Evolutionary conservation across 257 asterid genomes (phyloP).

Genomic region (Primulina tabacum): DNA sequence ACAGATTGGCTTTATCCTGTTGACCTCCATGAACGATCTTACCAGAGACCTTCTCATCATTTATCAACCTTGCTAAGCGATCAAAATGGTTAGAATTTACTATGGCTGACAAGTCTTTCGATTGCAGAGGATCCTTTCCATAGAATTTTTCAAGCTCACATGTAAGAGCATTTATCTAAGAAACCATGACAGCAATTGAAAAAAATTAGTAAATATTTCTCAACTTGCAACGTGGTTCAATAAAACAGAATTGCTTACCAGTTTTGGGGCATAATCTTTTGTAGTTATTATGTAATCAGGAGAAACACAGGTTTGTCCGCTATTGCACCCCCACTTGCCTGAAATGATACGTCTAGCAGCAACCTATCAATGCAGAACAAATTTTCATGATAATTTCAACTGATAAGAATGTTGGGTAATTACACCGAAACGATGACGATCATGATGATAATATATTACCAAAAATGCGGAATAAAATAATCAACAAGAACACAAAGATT

Average conservation of each 20-base stretch:
- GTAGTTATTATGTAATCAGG: slow-evolving; percentile 84
- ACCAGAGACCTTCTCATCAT: slow-evolving; percentile 69
- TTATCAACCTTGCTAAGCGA: slow-evolving; percentile 57
- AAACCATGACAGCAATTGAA: slow-evolving; percentile 15
- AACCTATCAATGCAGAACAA: slow-evolving; percentile 41
- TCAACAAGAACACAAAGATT: too few species aligned
- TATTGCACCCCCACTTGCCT: slow-evolving; percentile 95
- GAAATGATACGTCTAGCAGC: slow-evolving; percentile 68
- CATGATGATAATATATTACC: too few species aligned
- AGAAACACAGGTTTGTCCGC: slow-evolving; percentile 85
- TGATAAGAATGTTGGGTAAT: too few species aligned
- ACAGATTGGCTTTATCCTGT: slow-evolving; percentile 59
- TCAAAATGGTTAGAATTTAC: slow-evolving; percentile 64
- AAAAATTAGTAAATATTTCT: not conserved
- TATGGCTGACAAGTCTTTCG: slow-evolving; percentile 72
- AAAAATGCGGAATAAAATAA: too few species aligned
- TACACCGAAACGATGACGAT: too few species aligned
- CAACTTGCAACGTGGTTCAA: slow-evolving; percentile 6
- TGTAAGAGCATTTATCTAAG: slow-evolving; percentile 57
- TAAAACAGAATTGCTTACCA: slow-evolving; percentile 43
- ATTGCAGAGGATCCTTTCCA: slow-evolving; percentile 71
- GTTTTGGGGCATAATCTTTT: slow-evolving; percentile 52
- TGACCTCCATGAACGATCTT: slow-evolving; percentile 88
- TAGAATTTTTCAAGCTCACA: slow-evolving; percentile 68
- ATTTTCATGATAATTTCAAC: not conserved